Evolutionary conservation across 148 eudicot species (phyloP).

Genomic region (Talinum fruticosum): DNA sequence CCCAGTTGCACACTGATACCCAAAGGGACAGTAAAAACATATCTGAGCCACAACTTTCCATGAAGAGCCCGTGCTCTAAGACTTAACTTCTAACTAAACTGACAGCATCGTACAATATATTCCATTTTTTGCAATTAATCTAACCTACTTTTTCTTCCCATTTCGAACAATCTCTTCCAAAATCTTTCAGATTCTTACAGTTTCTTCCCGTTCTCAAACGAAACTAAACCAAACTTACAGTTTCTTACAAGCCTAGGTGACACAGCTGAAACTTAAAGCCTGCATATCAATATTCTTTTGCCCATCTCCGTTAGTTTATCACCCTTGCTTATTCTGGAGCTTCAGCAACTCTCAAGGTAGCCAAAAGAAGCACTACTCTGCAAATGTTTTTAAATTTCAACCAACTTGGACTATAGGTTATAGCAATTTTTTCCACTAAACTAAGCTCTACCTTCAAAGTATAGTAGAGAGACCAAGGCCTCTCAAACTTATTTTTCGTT

Average conservation of each 20-base stretch:
- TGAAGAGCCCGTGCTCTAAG: too few species aligned
- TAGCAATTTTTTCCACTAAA: neutral
- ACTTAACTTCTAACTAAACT: too few species aligned
- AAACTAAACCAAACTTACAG: too few species aligned
- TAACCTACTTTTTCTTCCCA: too few species aligned
- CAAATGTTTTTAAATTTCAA: neutral
- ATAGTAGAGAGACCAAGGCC: neutral
- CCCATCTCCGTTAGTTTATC: constrained; percentile 1
- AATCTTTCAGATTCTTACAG: too few species aligned
- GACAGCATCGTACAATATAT: too few species aligned
- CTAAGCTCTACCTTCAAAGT: neutral
- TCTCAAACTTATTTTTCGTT: too few species aligned
- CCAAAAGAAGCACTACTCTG: neutral
- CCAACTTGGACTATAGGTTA: neutral
- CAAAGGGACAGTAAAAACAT: neutral
- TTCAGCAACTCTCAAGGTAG: neutral
- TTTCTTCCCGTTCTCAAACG: too few species aligned
- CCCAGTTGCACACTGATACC: neutral
- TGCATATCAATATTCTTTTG: neutral
- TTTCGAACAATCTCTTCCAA: too few species aligned
- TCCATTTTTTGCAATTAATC: too few species aligned
- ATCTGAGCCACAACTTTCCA: neutral
- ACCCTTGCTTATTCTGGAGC: neutral
- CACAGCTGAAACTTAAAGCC: neutral
- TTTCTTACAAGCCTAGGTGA: too few species aligned